Base-by-base conservation (phyloP, 169 alveolate genomes). In the Cryptosporidium andersoni region DNA sequence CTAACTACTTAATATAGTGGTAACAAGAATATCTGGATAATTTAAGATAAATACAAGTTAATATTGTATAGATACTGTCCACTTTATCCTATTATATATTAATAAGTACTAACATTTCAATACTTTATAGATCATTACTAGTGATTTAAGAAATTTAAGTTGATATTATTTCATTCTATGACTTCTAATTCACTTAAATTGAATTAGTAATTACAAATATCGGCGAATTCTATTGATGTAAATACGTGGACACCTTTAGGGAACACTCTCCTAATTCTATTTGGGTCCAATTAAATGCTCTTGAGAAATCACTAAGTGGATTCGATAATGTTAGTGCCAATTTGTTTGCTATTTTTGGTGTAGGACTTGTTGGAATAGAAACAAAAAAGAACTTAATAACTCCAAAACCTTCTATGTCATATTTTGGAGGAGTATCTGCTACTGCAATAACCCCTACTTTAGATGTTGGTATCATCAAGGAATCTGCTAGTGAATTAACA, bases 361-460 rank as follows among this genome's bases (percentile, higher is more conserved):
- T 58, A 12, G 43, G 34, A 2, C 55, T 68, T n/a, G 60, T 11
- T n/a, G 40, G 39, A 62, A 43, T 45, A 5, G 85, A 74, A 11
- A 16, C 40, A 45, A 74, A 58, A 63, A 58, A 74, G 62, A 74
- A 74, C 16, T 60, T 74, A 2, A 74, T 14, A n/a, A 74, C 85
- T 1, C 85, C 85, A 37, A 58, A 74, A 5, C 85, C 85, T 3
- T 58, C 45, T 12, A 8, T 39, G 16, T 49, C 68, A 48, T 74
- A 43, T n/a, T 47, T 63, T 14, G 60, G n/a, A 9, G 85, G 85
- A 16, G 85, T 74, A 34, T 74, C 85, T 7, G 74, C 85, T 43
- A 74, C 85, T 7, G 85, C 85, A 60, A 74, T 74, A 5, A 58
- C 85, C 5, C 85, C 85, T 43, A 74, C 40, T 6, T 39, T 42